phyloP scores from a whole-genome alignment of 2,329 filamentous ascomycete genomes.

The Alternaria postmessia region DNA sequence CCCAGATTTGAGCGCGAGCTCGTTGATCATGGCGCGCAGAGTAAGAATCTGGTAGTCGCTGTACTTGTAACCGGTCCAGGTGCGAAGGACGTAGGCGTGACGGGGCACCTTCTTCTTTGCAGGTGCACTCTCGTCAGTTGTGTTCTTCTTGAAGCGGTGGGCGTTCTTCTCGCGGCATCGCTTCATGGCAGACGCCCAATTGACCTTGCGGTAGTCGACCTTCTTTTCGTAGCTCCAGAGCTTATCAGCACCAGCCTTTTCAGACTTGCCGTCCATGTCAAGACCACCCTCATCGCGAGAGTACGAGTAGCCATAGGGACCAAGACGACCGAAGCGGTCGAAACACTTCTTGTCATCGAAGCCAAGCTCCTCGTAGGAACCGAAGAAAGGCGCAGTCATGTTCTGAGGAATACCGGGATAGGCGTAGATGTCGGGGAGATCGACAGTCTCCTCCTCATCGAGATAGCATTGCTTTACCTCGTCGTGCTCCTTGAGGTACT shows the following conservation, averaged over 20 bases:
- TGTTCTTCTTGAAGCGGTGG: constrained; percentile 54
- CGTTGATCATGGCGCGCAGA: constrained; percentile 82
- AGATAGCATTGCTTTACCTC: constrained; percentile 69
- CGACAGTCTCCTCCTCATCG: constrained; percentile 64
- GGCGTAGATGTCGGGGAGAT: constrained; percentile 69
- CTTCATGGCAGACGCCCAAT: constrained; percentile 59
- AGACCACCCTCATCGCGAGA: constrained; percentile 56
- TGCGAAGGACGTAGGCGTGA: constrained; percentile 84
- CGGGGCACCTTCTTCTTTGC: constrained; percentile 60
- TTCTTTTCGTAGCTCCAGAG: constrained; percentile 60
- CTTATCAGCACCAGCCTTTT: constrained; percentile 55
- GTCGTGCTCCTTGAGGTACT: constrained; percentile 59
- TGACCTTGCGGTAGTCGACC: constrained; percentile 58
- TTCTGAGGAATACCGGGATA: constrained; percentile 65
- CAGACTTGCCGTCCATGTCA: constrained; percentile 57
- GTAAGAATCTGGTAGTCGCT: constrained; percentile 80
- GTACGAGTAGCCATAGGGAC: constrained; percentile 61
- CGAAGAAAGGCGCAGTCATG: constrained; percentile 58
- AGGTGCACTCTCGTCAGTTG: constrained; percentile 37
- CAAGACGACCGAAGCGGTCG: constrained; percentile 60
- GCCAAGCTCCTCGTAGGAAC: constrained; percentile 58
- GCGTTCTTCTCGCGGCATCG: constrained; percentile 60
- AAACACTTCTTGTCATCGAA: constrained; percentile 60
- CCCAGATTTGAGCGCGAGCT: constrained; percentile 80
- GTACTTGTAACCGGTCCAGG: constrained; percentile 84